Percentiles rank a stretch among this genome's conserved stretches.
Evolutionary conservation across 257 asterid genomes (phyloP).

Genomic region (Lycium ferocissimum): DNA sequence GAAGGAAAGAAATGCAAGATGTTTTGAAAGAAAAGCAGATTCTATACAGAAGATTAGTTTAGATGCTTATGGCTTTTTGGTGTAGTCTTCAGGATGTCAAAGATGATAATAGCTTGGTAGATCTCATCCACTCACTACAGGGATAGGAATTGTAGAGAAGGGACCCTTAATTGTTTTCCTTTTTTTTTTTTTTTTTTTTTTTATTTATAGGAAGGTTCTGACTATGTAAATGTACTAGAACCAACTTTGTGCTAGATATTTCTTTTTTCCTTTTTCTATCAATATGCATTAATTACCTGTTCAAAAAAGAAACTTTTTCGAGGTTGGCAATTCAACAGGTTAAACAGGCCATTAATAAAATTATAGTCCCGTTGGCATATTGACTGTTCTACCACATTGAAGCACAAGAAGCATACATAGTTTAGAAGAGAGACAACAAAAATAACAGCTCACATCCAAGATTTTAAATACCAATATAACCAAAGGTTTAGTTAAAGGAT

Average conservation of each 20-base stretch:
- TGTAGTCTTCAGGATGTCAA: not conserved
- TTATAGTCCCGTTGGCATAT: not conserved
- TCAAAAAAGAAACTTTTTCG: not conserved
- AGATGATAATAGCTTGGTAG: not conserved
- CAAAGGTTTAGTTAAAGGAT: not conserved
- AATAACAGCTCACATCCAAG: not conserved
- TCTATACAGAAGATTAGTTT: not conserved
- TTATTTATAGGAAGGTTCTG: not conserved
- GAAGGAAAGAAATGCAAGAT: not conserved
- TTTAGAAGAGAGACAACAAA: constrained; percentile 11
- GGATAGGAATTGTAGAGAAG: not conserved
- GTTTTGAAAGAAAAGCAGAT: not conserved
- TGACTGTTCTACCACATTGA: not conserved
- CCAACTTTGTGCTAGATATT: not conserved
- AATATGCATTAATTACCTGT: not conserved
- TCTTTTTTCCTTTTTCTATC: not conserved
- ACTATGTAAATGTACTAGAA: not conserved
- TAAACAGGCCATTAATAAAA: not conserved
- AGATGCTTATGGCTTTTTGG: not conserved
- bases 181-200: no score
- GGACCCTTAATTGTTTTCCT: not conserved
- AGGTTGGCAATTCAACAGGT: not conserved
- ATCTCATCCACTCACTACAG: not conserved
- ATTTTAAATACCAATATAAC: constrained; percentile 12
- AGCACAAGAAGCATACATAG: not conserved